Evolutionary conservation across 225 moss, liverwort and hornwort genomes (phyloP).

Genomic region (Polytrichum formosum): DNA sequence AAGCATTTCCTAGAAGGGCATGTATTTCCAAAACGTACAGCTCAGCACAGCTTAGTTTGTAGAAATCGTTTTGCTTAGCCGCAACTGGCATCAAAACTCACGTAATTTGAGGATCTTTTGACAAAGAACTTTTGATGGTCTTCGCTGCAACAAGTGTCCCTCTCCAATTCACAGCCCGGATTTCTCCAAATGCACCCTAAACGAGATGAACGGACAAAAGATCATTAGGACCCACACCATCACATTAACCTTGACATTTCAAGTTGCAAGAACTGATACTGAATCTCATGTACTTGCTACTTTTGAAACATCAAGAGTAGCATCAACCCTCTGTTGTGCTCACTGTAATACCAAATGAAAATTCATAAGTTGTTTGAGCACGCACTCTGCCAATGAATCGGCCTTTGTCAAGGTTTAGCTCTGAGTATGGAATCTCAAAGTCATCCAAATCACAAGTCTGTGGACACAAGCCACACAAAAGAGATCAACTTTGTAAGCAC

Average conservation of each 20-base stretch:
- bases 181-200: conserved; percentile 63
- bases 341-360: no score
- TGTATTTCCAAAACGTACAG: no score
- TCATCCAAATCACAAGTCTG: conserved; percentile 38
- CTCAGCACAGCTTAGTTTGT: no score
- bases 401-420: conserved; percentile 34
- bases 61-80: background rate
- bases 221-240: no score
- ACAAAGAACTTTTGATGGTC: conserved; percentile 42
- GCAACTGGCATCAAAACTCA: conserved; percentile 21
- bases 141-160: conserved; percentile 62
- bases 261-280: no score
- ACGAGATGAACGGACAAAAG: no score
- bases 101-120: conserved; percentile 56
- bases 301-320: no score
- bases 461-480: conserved; percentile 5
- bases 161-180: conserved; percentile 61
- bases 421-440: conserved; percentile 42
- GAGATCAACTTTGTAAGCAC: no score
- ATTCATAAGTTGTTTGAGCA: background rate
- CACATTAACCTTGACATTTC: no score
- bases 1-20: no score
- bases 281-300: no score
- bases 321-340: no score
- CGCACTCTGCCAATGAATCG: conserved; percentile 53